A percentile compares a stretch with the other conserved stretches of the same genome.
These are phyloP conservation scores for Chamaecyparis obtusa DNA, from an alignment of 75 land plant genomes.

Conservation along the genomic window DNA sequence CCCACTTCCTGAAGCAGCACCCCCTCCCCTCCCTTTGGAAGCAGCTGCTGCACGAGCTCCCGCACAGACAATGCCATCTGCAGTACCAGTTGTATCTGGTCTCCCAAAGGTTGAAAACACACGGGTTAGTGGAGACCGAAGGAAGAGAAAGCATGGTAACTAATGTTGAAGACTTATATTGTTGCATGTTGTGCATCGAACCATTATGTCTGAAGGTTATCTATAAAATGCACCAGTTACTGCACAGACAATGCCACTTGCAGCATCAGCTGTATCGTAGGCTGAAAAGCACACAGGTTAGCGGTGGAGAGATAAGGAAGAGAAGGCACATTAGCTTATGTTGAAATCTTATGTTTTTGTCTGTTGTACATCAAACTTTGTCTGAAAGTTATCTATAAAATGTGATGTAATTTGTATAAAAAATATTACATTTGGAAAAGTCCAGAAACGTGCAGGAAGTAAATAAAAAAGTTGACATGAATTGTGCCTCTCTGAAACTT, in stretches of 20 bases:
- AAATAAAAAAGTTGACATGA: neutral
- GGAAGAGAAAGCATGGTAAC: slow-evolving; percentile 56
- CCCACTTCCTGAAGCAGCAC: slow-evolving; percentile 68
- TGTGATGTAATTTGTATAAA: neutral
- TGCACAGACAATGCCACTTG: slow-evolving; percentile 42
- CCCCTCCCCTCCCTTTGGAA: slow-evolving; percentile 40
- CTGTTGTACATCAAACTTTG: neutral
- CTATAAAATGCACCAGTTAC: slow-evolving; percentile 24
- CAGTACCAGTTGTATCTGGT: slow-evolving; percentile 30
- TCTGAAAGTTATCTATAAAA: neutral
- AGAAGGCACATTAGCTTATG: slow-evolving; percentile 35
- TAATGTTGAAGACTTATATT: neutral
- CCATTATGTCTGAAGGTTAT: neutral
- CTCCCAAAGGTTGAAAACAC: slow-evolving; percentile 32
- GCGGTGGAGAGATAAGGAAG: slow-evolving; percentile 53
- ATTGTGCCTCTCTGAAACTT: neutral
- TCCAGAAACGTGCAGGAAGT: neutral
- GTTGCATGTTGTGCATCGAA: neutral
- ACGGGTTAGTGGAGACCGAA: slow-evolving; percentile 47
- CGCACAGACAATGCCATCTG: slow-evolving; percentile 43
- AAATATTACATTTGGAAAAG: neutral
- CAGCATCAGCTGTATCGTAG: slow-evolving; percentile 32
- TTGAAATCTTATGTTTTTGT: neutral
- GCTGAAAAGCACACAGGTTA: slow-evolving; percentile 29
- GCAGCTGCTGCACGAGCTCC: slow-evolving; percentile 38